Base-by-base conservation (phyloP, 139 green algal genomes). In the Nannochloris sp. region DNA sequence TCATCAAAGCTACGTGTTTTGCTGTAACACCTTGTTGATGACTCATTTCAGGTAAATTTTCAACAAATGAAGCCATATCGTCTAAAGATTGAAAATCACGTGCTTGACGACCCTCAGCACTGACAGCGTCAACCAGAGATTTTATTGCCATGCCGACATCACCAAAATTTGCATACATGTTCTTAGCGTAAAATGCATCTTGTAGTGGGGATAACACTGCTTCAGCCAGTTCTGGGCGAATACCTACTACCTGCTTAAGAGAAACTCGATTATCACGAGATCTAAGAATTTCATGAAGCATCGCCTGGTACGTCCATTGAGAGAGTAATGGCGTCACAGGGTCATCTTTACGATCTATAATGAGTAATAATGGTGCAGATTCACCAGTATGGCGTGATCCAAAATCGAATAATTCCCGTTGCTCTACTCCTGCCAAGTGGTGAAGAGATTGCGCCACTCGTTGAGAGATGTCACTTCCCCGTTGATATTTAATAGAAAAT, bases 251-350 rank as follows among this genome's bases (percentile, higher is more conserved):
- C 6, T 73, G 54, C 19, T 27, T 54, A n/a, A 86, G 54, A 34
- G 77, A 47, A 0, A 80, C 69, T 3, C 63, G 46, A 36, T 87
- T 87, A 31, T 10, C 23, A 14, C 6, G 12, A 9, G 95, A 76
- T n/a, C 88, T 87, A 2, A 96, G 32, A n/a, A 96, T 77, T 77
- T 96, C 88, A 59, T 96, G 89, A 6, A 93, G 77, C 90, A 96
- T 96, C 46, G 90, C 89, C 63, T 90, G 81, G 62, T 88, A 90
- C 0, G 85, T 86, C 77, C 79, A 88, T 64, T 84, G 74, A 14
- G 39, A 64, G 3, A 96, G 85, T 47, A 96, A 79, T 3, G 90
- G 90, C 0, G 89, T 96, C 24, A 95, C 87, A 0, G 90, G 90
- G 70, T 96, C 90, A 42, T 96, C 87, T 29, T 73, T 66, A 14